Conservation (phyloP, 139 green algal species). For the Coccomyxa sp. region DNA sequence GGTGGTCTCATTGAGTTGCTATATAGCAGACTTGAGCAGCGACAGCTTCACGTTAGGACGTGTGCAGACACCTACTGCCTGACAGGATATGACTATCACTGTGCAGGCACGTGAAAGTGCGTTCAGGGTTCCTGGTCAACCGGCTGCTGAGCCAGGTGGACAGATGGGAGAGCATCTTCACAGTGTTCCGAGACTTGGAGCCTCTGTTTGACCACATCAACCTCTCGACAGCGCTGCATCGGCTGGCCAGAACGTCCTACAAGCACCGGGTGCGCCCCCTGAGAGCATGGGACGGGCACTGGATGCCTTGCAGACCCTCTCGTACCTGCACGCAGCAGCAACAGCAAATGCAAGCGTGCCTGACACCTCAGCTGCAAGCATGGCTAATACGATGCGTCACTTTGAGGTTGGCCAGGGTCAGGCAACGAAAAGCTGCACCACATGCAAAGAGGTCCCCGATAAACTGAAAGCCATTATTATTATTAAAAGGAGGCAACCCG, state of each 20-base stretch:
- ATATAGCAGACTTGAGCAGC: not conserved
- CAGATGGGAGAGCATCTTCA: slow-evolving; percentile 32
- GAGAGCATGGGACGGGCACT: not conserved
- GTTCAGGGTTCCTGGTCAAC: slow-evolving; percentile 10
- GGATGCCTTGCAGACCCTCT: not conserved
- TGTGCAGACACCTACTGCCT: too few relatives aligned
- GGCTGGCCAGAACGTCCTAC: slow-evolving; percentile 52
- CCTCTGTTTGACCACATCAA: slow-evolving; percentile 65
- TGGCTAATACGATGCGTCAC: too few relatives aligned
- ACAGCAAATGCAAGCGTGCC: not conserved
- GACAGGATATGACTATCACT: too few relatives aligned
- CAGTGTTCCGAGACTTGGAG: slow-evolving; percentile 37
- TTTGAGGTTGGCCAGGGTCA: too few relatives aligned
- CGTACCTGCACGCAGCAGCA: too few relatives aligned
- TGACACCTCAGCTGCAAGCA: too few relatives aligned
- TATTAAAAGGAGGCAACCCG: too few relatives aligned
- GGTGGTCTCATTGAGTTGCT: too few relatives aligned
- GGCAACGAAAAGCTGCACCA: too few relatives aligned
- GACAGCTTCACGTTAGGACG: not conserved
- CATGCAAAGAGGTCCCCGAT: too few relatives aligned
- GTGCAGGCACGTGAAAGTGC: not conserved
- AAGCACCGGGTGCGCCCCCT: slow-evolving; percentile 5
- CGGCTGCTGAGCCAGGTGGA: slow-evolving; percentile 18
- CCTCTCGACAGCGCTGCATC: slow-evolving; percentile 58
- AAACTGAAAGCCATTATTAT: too few relatives aligned